These are phyloP conservation scores for Limtongozyma cylindracea DNA, from an alignment of 805 yeast species.

Conservation along the genomic window DNA sequence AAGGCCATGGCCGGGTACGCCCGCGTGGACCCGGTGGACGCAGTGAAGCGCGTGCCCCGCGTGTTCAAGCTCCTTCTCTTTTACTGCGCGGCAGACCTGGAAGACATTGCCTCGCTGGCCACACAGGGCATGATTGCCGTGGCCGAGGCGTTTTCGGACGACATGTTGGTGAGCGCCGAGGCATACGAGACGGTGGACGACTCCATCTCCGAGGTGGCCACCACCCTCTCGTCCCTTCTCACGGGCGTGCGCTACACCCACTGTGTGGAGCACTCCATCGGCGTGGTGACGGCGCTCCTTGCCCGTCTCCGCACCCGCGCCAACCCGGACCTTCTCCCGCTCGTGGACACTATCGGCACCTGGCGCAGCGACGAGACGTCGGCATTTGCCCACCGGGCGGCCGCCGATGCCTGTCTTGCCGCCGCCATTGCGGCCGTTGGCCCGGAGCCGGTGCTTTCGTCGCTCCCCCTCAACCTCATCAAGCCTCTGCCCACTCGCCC, in stretches of 20 bases:
- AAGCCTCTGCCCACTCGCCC: slow-evolving; percentile 18
- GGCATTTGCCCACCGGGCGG: slow-evolving; percentile 40
- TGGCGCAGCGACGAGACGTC: slow-evolving; percentile 64
- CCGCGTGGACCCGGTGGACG: slow-evolving; percentile 11
- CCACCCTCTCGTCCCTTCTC: slow-evolving; percentile 24
- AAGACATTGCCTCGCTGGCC: slow-evolving; percentile 47
- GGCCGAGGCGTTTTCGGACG: slow-evolving; percentile 38
- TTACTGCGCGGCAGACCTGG: slow-evolving; percentile 43
- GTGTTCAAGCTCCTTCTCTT: slow-evolving; percentile 20
- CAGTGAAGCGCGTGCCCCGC: slow-evolving; percentile 28
- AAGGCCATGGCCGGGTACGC: slow-evolving; percentile 32
- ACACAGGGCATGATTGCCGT: slow-evolving; percentile 74
- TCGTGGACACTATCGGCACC: slow-evolving; percentile 52
- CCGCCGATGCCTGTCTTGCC: slow-evolving; percentile 60
- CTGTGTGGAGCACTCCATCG: slow-evolving; percentile 53
- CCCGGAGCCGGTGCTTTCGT: slow-evolving; percentile 54
- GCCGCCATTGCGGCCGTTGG: slow-evolving; percentile 65
- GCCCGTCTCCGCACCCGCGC: slow-evolving; percentile 36
- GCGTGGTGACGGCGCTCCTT: slow-evolving; percentile 35
- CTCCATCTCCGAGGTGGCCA: slow-evolving; percentile 22
- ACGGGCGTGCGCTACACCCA: slow-evolving; percentile 51
- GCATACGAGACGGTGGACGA: slow-evolving; percentile 31
- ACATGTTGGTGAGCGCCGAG: slow-evolving; percentile 22
- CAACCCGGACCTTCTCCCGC: slow-evolving; percentile 43
- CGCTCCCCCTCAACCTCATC: slow-evolving; percentile 58